These are phyloP conservation scores for Przewalskia tangutica DNA, from an alignment of 257 asterid species.

Conservation along the genomic window DNA sequence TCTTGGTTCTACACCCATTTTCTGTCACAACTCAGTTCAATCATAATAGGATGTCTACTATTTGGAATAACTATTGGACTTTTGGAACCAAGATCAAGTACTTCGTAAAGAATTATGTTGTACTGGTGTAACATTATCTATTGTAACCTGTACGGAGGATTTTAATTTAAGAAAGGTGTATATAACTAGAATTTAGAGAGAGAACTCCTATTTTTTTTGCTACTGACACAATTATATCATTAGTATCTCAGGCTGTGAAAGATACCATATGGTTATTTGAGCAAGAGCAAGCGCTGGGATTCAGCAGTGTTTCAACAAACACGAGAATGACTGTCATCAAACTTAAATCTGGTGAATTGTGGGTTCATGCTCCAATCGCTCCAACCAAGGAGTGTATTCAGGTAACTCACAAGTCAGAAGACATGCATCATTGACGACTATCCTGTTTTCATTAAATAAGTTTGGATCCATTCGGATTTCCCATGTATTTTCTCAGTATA, in stretches of 20 bases:
- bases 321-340: constrained; percentile 88
- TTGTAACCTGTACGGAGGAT: not conserved
- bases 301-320: constrained; percentile 94
- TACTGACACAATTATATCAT: constrained; percentile 16
- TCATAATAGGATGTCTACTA: not conserved
- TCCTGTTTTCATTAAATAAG: not conserved
- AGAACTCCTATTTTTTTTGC: not conserved
- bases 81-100: not conserved
- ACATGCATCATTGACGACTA: not conserved
- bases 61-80: not conserved
- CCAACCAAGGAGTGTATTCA: constrained; percentile 91
- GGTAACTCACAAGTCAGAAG: constrained; percentile 24
- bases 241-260: constrained; percentile 60
- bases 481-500: not conserved
- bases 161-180: not conserved
- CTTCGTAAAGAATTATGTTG: not conserved
- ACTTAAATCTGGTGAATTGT: constrained; percentile 83
- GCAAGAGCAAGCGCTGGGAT: constrained; percentile 97
- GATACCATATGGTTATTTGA: constrained; percentile 72
- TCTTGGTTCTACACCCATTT: not conserved
- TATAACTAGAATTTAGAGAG: not conserved
- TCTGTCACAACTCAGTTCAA: not conserved
- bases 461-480: not conserved
- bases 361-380: constrained; percentile 98
- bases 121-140: not conserved